Percentiles rank a stretch among this genome's conserved stretches.
Evolutionary conservation across 2,329 filamentous ascomycete species (phyloP).

Genomic region (Diaporthe helianthi): DNA sequence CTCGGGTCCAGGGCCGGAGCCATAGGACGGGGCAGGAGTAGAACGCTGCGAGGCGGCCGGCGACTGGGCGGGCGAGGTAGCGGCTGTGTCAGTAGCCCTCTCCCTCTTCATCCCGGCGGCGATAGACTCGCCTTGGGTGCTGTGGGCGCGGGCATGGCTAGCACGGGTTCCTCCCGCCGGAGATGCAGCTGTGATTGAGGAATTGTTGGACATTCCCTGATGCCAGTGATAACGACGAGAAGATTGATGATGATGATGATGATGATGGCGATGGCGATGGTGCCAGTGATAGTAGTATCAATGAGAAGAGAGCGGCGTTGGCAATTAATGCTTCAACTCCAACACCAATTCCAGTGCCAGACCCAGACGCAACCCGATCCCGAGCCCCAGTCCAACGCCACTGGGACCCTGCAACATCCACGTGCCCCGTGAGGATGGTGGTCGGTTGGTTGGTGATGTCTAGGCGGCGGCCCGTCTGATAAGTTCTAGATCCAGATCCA

Average conservation of each 20-base stretch:
- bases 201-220: conserved; percentile 28
- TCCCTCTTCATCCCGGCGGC: conserved; percentile 29
- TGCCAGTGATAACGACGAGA: neutral
- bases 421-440: conserved; percentile 6
- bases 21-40: conserved; percentile 23
- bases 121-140: conserved; percentile 12
- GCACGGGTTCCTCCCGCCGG: conserved; percentile 23
- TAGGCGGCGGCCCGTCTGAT: neutral
- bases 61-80: conserved; percentile 11
- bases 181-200: conserved; percentile 32
- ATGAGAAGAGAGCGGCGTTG: neutral
- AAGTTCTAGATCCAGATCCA: neutral
- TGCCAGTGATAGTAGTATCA: neutral
- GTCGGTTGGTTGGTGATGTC: neutral
- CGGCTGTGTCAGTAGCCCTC: conserved; percentile 18
- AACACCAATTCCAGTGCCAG: neutral
- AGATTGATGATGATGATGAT: neutral
- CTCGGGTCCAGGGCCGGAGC: conserved; percentile 10
- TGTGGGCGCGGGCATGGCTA: conserved; percentile 29
- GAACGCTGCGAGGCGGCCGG: conserved; percentile 23
- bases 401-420: conserved; percentile 27
- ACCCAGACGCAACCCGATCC: conserved; percentile 1
- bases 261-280: neutral
- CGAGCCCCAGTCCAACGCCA: conserved; percentile 29
- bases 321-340: neutral